These are phyloP conservation scores for Neonectria magnoliae DNA, from an alignment of 2,329 filamentous ascomycete genomes.

Conservation along the genomic window DNA sequence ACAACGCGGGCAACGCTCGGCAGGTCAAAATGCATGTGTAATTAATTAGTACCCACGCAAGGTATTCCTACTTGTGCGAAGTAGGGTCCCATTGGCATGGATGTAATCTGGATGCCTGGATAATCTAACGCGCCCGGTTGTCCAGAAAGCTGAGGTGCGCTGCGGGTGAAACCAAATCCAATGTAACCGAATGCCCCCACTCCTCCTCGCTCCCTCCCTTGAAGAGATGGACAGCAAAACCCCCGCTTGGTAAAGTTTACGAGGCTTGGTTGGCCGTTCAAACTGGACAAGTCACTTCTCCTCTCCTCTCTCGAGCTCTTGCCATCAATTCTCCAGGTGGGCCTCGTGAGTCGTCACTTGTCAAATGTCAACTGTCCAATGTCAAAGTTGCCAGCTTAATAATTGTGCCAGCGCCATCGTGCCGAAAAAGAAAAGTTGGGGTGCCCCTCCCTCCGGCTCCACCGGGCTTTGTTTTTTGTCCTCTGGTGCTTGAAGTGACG, in stretches of 20 bases:
- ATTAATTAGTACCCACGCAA: neutral
- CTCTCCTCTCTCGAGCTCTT: neutral
- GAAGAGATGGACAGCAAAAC: neutral
- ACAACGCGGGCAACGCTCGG: neutral
- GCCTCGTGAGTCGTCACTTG: neutral
- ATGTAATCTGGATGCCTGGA: conserved; percentile 15
- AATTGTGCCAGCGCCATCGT: conserved; percentile 19
- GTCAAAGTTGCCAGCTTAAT: too few relatives aligned
- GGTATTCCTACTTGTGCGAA: neutral
- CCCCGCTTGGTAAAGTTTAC: conserved; percentile 13
- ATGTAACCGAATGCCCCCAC: conserved; percentile 18
- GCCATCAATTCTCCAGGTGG: neutral
- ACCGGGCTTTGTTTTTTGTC: conserved; percentile 17
- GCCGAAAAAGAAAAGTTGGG: conserved; percentile 12
- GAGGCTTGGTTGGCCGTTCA: conserved; percentile 12
- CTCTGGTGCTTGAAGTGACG: conserved; percentile 5
- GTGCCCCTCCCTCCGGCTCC: conserved; percentile 19
- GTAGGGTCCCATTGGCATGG: too few relatives aligned
- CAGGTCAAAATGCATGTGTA: too few relatives aligned
- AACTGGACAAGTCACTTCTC: neutral
- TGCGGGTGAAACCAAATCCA: conserved; percentile 32
- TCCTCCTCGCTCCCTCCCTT: neutral
- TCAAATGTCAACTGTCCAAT: neutral
- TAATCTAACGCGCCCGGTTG: conserved; percentile 1
- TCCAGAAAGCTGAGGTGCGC: conserved; percentile 9